Percentiles rank a stretch among this genome's conserved stretches.
Conservation (phyloP, 371 early-diverging fungal genomes). For the Apophysomyces trapeziformis region DNA sequence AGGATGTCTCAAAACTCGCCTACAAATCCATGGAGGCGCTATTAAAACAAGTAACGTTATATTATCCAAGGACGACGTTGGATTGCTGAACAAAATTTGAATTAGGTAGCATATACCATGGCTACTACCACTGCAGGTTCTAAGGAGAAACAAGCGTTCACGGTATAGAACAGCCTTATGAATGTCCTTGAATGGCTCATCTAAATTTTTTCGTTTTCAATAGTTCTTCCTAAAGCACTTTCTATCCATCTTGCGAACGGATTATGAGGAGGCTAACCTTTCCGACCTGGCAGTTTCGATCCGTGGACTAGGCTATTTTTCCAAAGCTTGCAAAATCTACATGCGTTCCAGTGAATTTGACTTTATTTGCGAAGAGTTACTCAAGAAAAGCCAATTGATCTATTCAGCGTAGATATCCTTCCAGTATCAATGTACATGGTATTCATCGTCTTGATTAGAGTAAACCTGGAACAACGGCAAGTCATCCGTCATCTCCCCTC, state of each 20-base stretch:
- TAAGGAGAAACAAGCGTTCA: constrained; percentile 23
- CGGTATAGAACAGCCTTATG: constrained; percentile 16
- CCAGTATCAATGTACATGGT: background rate
- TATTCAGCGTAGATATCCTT: constrained; percentile 54
- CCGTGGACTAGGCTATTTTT: constrained; percentile 74
- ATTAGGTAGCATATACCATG: constrained; percentile 9
- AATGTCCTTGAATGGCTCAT: too few relatives aligned
- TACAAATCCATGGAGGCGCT: constrained; percentile 57
- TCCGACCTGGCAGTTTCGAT: constrained; percentile 62
- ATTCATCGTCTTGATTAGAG: constrained; percentile 21
- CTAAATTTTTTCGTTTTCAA: background rate
- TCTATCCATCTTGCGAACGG: constrained; percentile 37
- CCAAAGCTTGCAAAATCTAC: constrained; percentile 59
- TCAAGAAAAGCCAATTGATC: constrained; percentile 61
- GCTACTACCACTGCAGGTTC: constrained; percentile 21
- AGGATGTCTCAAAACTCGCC: constrained; percentile 53
- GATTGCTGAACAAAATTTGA: background rate
- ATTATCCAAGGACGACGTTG: background rate
- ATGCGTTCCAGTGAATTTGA: constrained; percentile 48
- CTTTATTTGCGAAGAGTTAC: constrained; percentile 48
- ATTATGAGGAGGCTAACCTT: constrained; percentile 51
- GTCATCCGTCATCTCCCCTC: constrained; percentile 60
- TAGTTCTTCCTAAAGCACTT: constrained; percentile 63
- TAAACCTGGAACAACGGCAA: constrained; percentile 36
- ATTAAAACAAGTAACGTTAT: constrained; percentile 46